phyloP scores from a whole-genome alignment of 352 stramenopile genomes.

The Phytopythium montanum region DNA sequence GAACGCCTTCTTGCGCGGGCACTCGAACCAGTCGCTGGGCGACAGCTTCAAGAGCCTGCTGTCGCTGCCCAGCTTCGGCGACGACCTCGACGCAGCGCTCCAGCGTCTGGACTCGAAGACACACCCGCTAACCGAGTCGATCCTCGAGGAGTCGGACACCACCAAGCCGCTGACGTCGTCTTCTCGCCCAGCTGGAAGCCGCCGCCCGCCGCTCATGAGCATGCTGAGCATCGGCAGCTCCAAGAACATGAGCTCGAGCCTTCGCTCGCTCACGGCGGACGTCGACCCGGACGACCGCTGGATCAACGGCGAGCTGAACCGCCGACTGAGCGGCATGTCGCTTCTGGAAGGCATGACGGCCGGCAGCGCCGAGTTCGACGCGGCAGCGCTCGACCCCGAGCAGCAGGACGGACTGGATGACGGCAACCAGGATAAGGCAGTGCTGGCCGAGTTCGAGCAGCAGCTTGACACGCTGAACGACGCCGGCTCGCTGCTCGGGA shows the following conservation, averaged over 20 bases:
- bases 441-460: slow-evolving; percentile 10
- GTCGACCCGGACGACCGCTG: slow-evolving; percentile 45
- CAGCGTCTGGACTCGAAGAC: slow-evolving; percentile 26
- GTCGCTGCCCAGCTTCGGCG: slow-evolving; percentile 27
- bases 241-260: slow-evolving; percentile 34
- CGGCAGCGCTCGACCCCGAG: slow-evolving; percentile 22
- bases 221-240: slow-evolving; percentile 61
- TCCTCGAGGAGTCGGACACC: slow-evolving; percentile 10
- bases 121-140: slow-evolving; percentile 13
- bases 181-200: slow-evolving; percentile 4
- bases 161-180: slow-evolving; percentile 14
- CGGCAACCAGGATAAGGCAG: slow-evolving; percentile 4
- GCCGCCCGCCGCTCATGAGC: slow-evolving; percentile 26
- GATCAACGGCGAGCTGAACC: slow-evolving; percentile 42
- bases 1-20: slow-evolving; percentile 49
- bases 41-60: slow-evolving; percentile 35
- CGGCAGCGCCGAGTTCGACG: slow-evolving; percentile 26
- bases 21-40: slow-evolving; percentile 42
- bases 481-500: slow-evolving; percentile 25
- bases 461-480: slow-evolving; percentile 38
- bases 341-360: slow-evolving; percentile 20
- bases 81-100: slow-evolving; percentile 34
- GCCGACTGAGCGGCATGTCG: slow-evolving; percentile 49
- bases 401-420: background rate
- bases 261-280: slow-evolving; percentile 48